Conservation (phyloP, 2,329 filamentous ascomycete genomes). For the Venturiaceae sp. region DNA sequence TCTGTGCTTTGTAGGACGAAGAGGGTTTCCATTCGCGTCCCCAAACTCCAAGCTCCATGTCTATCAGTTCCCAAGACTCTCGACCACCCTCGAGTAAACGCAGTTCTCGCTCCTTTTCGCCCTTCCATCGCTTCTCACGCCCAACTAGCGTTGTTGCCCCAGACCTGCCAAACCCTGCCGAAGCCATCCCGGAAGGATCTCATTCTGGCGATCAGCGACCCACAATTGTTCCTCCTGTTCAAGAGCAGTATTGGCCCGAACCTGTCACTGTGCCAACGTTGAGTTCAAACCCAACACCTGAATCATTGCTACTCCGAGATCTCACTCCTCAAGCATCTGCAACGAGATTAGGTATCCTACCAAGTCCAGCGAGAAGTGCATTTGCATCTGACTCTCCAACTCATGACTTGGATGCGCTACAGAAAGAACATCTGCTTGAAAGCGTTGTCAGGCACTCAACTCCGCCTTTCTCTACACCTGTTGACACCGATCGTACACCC, state of each 20-base stretch:
- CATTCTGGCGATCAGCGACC: not conserved
- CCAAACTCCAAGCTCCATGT: slow-evolving; percentile 4
- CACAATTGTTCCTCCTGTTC: not conserved
- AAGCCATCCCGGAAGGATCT: not conserved
- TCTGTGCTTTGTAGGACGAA: slow-evolving; percentile 1
- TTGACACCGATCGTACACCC: not conserved
- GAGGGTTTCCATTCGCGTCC: not conserved
- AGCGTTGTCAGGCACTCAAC: not conserved
- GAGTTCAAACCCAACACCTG: not conserved
- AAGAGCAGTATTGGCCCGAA: not conserved
- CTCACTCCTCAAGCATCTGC: not conserved
- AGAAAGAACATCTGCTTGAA: not conserved
- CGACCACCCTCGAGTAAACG: slow-evolving; percentile 1
- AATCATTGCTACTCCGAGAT: not conserved
- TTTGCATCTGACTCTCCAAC: not conserved
- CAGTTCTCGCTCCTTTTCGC: not conserved
- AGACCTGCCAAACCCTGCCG: not conserved
- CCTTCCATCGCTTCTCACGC: not conserved
- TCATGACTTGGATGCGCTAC: not conserved
- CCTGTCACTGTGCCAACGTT: not conserved
- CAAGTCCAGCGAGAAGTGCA: not conserved
- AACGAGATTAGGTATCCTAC: not conserved
- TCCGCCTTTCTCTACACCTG: not conserved
- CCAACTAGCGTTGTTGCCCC: not conserved
- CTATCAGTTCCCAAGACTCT: not conserved